phyloP scores from a whole-genome alignment of 2,329 filamentous ascomycete genomes.

The Trichoderma aggressivum region DNA sequence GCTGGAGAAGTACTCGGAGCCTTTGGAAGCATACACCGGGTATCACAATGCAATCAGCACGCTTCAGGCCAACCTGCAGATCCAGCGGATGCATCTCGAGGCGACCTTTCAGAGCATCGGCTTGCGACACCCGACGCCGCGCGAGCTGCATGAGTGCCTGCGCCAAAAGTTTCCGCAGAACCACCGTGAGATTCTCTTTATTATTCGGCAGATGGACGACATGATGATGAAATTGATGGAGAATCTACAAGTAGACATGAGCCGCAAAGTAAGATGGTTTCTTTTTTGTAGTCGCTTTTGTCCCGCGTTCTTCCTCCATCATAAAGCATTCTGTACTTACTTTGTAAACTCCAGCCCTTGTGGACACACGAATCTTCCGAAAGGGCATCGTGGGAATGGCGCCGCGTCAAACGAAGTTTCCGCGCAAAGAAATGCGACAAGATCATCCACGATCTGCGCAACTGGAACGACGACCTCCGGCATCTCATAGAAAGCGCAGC shows the following conservation, averaged over 20 bases:
- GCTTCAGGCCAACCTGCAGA: constrained; percentile 15
- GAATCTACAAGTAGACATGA: constrained; percentile 1
- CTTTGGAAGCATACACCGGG: constrained; percentile 6
- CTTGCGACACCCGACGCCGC: constrained; percentile 4
- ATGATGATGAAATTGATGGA: constrained; percentile 12
- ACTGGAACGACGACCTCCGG: constrained; percentile 12
- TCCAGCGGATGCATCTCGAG: constrained; percentile 15
- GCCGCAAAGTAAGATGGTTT: neutral
- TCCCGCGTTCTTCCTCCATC: neutral
- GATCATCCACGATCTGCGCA: constrained; percentile 8
- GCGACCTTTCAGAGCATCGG: constrained; percentile 9
- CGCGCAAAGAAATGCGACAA: constrained; percentile 11
- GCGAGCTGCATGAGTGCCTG: constrained; percentile 7
- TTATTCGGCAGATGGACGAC: constrained; percentile 7
- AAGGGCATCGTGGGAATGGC: constrained; percentile 13
- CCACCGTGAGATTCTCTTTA: constrained; percentile 1
- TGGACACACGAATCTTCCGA: constrained; percentile 7
- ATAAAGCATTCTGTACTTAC: neutral
- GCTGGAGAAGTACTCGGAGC: constrained; percentile 14
- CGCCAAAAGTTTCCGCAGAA: constrained; percentile 3
- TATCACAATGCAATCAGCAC: constrained; percentile 9
- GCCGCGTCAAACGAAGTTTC: constrained; percentile 14
- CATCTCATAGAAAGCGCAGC: neutral
- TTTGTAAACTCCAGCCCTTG: neutral
- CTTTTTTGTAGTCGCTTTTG: neutral